Evolutionary conservation across 257 asterid species (phyloP).

Genomic region (Plantago ovata): DNA sequence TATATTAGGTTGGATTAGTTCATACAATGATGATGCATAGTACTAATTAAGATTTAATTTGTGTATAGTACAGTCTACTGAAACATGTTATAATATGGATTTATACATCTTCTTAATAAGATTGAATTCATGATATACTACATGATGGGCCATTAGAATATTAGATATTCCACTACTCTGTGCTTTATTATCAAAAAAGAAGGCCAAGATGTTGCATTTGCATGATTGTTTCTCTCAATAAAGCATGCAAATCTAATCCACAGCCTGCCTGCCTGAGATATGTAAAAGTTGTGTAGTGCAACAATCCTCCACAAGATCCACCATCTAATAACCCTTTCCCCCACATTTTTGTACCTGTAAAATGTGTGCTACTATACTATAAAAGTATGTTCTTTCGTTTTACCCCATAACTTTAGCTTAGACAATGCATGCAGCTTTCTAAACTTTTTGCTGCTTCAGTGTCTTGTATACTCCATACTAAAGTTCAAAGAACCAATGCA

Average conservation of each 20-base stretch:
- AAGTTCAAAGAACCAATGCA: neutral
- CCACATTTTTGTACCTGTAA: conserved; percentile 2
- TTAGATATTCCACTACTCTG: neutral
- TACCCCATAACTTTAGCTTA: neutral
- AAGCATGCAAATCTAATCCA: conserved; percentile 1
- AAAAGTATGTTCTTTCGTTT: conserved; percentile 5
- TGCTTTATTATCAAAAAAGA: neutral
- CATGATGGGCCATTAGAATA: too few species aligned
- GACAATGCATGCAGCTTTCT: conserved; percentile 4
- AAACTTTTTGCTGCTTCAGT: conserved; percentile 5
- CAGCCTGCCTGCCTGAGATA: neutral
- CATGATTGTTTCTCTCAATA: conserved; percentile 2
- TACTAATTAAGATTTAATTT: too few species aligned
- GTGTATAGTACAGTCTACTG: too few species aligned
- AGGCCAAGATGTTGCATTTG: too few species aligned
- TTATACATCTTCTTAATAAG: too few species aligned
- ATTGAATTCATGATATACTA: too few species aligned
- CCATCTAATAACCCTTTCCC: neutral
- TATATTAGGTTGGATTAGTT: too few species aligned
- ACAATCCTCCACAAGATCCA: neutral
- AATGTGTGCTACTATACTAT: neutral
- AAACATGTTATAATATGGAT: too few species aligned
- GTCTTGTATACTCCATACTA: neutral
- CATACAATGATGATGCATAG: too few species aligned
- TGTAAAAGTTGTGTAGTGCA: conserved; percentile 4